phyloP scores from a whole-genome alignment of 1,284 basidiomycete genomes.

The Exobasidium rhododendri region DNA sequence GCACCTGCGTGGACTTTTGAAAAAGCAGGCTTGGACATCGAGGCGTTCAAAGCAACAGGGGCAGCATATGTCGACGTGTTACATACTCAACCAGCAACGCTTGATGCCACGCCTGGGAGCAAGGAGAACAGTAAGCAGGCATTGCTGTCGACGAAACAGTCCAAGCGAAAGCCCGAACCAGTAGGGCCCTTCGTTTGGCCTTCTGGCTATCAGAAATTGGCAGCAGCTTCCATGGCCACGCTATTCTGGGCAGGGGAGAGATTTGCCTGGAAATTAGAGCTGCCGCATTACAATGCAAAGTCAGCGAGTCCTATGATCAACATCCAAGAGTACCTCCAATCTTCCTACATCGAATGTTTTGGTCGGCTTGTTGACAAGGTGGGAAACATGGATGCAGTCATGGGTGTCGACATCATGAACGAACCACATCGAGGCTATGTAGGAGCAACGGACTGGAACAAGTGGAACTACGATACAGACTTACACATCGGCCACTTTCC shows the following conservation, averaged over 20 bases:
- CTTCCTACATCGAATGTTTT: slow-evolving; percentile 75
- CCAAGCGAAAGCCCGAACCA: slow-evolving; percentile 21
- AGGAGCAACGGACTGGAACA: slow-evolving; percentile 73
- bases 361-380: slow-evolving; percentile 68
- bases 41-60: slow-evolving; percentile 32
- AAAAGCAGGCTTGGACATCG: slow-evolving; percentile 37
- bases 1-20: slow-evolving; percentile 64
- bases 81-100: slow-evolving; percentile 21
- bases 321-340: slow-evolving; percentile 80
- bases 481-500: slow-evolving; percentile 75
- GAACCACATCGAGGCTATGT: slow-evolving; percentile 94
- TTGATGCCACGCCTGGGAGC: neutral
- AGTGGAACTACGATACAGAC: slow-evolving; percentile 71
- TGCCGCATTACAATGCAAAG: neutral
- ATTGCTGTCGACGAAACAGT: neutral
- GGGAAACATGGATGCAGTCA: slow-evolving; percentile 70
- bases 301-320: slow-evolving; percentile 29
- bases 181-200: slow-evolving; percentile 52
- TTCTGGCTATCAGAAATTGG: slow-evolving; percentile 49
- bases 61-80: slow-evolving; percentile 47
- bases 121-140: neutral
- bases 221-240: slow-evolving; percentile 56
- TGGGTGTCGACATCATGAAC: slow-evolving; percentile 90
- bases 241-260: slow-evolving; percentile 59
- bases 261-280: slow-evolving; percentile 67